Evolutionary conservation across 441 rosid genomes (phyloP).

Genomic region (Metrosideros polymorpha): DNA sequence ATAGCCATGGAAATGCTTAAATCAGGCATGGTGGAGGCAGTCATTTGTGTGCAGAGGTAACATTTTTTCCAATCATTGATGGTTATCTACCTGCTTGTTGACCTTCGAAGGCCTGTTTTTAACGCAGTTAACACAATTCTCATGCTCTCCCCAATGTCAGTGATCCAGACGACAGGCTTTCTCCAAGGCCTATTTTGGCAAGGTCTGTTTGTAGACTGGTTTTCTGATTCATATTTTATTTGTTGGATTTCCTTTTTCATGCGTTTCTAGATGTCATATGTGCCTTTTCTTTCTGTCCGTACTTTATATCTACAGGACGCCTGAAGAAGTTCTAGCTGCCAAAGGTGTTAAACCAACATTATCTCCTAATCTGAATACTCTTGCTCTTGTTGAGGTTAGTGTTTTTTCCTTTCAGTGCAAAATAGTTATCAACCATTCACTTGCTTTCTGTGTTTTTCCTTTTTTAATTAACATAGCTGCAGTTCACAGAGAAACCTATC

Average conservation of each 20-base stretch:
- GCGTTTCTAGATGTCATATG: neutral
- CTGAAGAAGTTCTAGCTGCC: conserved; percentile 92
- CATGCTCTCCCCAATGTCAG: conserved; percentile 18
- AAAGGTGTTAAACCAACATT: conserved; percentile 93
- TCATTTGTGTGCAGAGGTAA: conserved; percentile 93
- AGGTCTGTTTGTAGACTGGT: conserved; percentile 33
- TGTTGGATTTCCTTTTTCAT: neutral
- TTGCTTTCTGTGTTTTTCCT: neutral
- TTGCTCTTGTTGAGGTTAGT: conserved; percentile 73
- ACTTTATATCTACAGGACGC: conserved; percentile 38
- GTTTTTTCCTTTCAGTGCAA: neutral
- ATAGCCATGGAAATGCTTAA: conserved; percentile 91
- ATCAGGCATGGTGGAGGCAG: conserved; percentile 85
- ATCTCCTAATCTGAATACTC: conserved; percentile 88
- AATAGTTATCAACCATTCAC: neutral
- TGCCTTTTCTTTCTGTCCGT: conserved; percentile 2
- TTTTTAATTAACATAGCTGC: neutral
- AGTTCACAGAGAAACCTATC: neutral
- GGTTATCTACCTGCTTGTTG: neutral
- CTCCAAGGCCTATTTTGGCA: conserved; percentile 88
- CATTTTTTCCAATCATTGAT: neutral
- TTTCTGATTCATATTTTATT: neutral
- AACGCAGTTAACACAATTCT: neutral
- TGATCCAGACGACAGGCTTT: conserved; percentile 84
- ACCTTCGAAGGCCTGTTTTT: neutral